Base-by-base conservation (phyloP, 1,284 basidiomycete genomes). In the Xerocomus minutiporus region DNA sequence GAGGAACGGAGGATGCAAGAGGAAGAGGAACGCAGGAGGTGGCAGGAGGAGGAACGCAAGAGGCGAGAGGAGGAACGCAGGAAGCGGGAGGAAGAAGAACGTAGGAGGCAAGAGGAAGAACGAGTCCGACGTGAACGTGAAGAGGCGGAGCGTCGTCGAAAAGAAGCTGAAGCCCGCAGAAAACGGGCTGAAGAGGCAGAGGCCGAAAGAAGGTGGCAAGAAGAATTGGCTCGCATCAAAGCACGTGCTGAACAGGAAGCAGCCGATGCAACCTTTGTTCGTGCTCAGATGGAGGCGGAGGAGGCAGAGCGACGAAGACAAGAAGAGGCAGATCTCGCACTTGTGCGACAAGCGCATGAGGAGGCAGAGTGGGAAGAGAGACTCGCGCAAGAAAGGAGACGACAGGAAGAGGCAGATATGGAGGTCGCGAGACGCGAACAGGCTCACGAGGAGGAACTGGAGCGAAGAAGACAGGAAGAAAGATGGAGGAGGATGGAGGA, bases 361-460 rank as follows among this genome's bases (percentile, higher is more conserved):
- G 69, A 71, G 25, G 58, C 50, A 8, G 66, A 67, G 34, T 58
- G 48, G 50, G 63, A 69, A 51, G 61, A 65, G 25, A 57, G 46
- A 35, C 38, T 67, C 11, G 51, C 51, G 4, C 56, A 40, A 44
- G 59, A 59, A 53, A 58, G 58, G 52, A 62, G 59, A 42, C 54
- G 29, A 28, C 69, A 70, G 39, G 68, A 66, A 53, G 69, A 66
- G 35, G 57, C 68, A 8, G 66, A 68, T 29, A 58, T 52, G 54
- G 65, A 68, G 39, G 68, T 68, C 8, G 66, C 66, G 17, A 69
- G 50, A 40, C 64, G 68, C 26, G 66, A 68, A 53, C 74, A 76
- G 56, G 61, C 60, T 39, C 67, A 68, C 53, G 74, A 77, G 57
- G 73, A 72, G 53, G 71, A 69, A 53, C 53, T 67, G 26, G 66